phyloP scores from a whole-genome alignment of 129 eudicot species.

The Escallonia rubra region DNA sequence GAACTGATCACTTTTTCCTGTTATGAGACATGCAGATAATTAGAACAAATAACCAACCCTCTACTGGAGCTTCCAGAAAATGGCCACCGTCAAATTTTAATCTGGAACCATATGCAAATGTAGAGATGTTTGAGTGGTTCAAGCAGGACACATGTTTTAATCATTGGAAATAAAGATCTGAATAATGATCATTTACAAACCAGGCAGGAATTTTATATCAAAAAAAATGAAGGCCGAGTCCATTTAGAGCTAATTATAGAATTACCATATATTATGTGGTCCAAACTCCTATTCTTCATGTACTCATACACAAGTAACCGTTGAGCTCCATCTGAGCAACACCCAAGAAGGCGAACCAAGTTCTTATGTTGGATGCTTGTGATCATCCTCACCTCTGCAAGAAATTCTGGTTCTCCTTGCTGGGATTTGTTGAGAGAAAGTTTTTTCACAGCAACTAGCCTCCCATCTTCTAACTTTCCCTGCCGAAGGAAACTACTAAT shows the following conservation, averaged over 20 bases:
- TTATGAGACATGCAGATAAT: neutral
- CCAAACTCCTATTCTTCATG: conserved; percentile 69
- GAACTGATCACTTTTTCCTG: conserved; percentile 48
- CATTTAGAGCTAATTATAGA: neutral
- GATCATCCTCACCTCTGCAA: conserved; percentile 67
- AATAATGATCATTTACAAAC: neutral
- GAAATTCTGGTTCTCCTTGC: conserved; percentile 73
- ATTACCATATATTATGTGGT: conserved; percentile 57
- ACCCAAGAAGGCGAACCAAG: conserved; percentile 75
- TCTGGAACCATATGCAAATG: too few species aligned
- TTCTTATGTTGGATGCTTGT: conserved; percentile 84
- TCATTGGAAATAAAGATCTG: too few species aligned
- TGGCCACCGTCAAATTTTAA: too few species aligned
- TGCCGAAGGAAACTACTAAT: conserved; percentile 3
- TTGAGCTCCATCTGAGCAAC: conserved; percentile 63
- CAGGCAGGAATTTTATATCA: too few species aligned
- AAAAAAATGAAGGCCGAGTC: neutral
- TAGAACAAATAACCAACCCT: neutral
- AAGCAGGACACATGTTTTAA: too few species aligned
- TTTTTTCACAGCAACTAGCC: conserved; percentile 61
- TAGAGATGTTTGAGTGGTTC: too few species aligned
- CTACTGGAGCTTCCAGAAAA: too few species aligned
- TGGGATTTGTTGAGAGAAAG: conserved; percentile 48
- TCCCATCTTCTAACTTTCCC: conserved; percentile 71
- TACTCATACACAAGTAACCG: conserved; percentile 73